A percentile compares a stretch with the other conserved stretches of the same genome.
phyloP scores from a whole-genome alignment of 2,329 filamentous ascomycete species.

The Balansia obtecta region DNA sequence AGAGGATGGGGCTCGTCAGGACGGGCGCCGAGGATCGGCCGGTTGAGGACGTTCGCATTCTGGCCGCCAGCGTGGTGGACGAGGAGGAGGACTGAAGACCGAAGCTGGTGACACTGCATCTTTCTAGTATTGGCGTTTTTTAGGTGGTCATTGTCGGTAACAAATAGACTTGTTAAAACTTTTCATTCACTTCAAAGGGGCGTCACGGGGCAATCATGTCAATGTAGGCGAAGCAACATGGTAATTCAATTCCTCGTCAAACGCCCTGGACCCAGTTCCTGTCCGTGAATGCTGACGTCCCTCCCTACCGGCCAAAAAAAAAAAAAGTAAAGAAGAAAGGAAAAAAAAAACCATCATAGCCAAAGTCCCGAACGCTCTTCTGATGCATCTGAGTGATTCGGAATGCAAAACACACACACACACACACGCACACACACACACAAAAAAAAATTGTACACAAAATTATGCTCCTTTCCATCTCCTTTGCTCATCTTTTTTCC shows the following conservation, averaged over 20 bases:
- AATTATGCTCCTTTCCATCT: slow-evolving; percentile 4
- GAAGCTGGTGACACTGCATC: no score
- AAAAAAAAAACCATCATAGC: slow-evolving; percentile 6
- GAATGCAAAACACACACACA: no score
- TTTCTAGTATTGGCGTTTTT: not conserved
- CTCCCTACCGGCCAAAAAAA: not conserved
- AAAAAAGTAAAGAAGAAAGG: no score
- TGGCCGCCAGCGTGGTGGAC: slow-evolving; percentile 59
- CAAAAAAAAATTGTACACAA: slow-evolving; percentile 8
- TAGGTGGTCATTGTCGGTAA: not conserved
- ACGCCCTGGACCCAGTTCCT: slow-evolving; percentile 10
- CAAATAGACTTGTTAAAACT: no score
- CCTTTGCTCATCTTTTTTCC: not conserved
- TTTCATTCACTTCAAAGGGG: not conserved
- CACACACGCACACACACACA: no score
- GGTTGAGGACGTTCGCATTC: slow-evolving; percentile 68
- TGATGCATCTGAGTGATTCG: slow-evolving; percentile 7
- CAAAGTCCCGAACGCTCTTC: slow-evolving; percentile 9
- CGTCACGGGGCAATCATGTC: no score
- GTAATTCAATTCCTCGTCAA: slow-evolving; percentile 4
- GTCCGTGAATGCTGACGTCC: slow-evolving; percentile 11
- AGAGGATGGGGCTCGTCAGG: slow-evolving; percentile 78
- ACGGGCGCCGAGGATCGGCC: slow-evolving; percentile 74
- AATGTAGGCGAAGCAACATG: not conserved
- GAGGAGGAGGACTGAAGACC: slow-evolving; percentile 25